Evolutionary conservation across 805 yeast species (phyloP).

Genomic region (Saturnispora halmiae): DNA sequence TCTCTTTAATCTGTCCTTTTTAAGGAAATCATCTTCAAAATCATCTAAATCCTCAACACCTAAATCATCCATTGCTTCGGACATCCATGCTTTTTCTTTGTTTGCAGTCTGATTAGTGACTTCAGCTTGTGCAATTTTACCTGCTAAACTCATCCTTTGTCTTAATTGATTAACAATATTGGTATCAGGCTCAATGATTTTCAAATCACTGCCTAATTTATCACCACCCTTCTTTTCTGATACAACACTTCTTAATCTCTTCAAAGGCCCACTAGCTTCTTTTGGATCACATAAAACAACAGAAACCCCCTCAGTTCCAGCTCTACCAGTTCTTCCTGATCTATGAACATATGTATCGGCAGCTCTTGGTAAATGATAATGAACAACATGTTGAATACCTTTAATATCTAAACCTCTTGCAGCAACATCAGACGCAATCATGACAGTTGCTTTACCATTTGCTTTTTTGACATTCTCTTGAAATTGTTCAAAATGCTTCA

Average conservation of each 20-base stretch:
- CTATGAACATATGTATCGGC: conserved; percentile 94
- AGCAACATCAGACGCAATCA: conserved; percentile 94
- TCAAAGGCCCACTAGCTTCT: conserved; percentile 83
- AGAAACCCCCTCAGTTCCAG: conserved; percentile 89
- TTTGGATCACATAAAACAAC: conserved; percentile 88
- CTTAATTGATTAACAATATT: conserved; percentile 63
- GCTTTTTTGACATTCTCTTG: conserved; percentile 34
- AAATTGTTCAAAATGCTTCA: conserved; percentile 78
- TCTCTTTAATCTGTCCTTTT: conserved; percentile 51
- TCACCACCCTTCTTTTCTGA: conserved; percentile 21
- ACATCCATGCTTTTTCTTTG: conserved; percentile 74
- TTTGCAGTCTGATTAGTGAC: conserved; percentile 42
- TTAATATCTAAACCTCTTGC: conserved; percentile 96
- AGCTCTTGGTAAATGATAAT: conserved; percentile 88
- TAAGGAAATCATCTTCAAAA: conserved; percentile 57
- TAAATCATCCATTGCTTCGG: conserved; percentile 86
- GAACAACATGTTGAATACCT: conserved; percentile 73
- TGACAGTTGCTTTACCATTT: conserved; percentile 46
- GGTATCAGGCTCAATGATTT: conserved; percentile 66
- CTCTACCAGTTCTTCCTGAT: conserved; percentile 98
- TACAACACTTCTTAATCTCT: conserved; percentile 56
- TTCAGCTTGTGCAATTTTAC: conserved; percentile 66
- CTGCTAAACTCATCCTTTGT: conserved; percentile 59
- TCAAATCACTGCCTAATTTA: conserved; percentile 40
- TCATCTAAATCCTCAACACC: conserved; percentile 69